phyloP scores from a whole-genome alignment of 495 filamentous ascomycete species.

The Penicillium flavigenum region DNA sequence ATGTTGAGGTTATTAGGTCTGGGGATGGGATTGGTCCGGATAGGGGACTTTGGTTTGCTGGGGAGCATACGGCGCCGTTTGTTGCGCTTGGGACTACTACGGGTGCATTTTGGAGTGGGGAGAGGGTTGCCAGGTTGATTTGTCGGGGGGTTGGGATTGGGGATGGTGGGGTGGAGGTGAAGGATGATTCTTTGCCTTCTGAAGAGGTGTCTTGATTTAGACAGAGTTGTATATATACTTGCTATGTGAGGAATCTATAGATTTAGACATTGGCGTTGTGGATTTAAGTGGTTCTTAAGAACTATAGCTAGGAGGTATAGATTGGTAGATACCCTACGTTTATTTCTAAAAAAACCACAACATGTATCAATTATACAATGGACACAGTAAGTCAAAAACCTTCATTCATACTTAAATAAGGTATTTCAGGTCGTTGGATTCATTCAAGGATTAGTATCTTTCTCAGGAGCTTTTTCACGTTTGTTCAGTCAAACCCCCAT shows the following conservation, averaged over 20 bases:
- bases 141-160: constrained; percentile 38
- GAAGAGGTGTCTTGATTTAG: not conserved
- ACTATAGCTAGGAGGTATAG: not conserved
- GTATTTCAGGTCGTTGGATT: constrained; percentile 22
- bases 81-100: constrained; percentile 82
- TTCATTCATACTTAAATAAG: constrained; percentile 13
- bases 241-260: not conserved
- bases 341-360: not conserved
- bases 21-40: constrained; percentile 58
- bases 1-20: constrained; percentile 68
- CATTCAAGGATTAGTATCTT: constrained; percentile 34
- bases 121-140: constrained; percentile 70
- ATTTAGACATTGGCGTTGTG: not conserved
- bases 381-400: constrained; percentile 1
- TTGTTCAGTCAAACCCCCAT: constrained; percentile 9
- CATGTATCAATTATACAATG: not conserved
- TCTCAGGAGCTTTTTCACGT: constrained; percentile 14
- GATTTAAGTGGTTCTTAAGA: not conserved
- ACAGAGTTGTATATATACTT: not conserved
- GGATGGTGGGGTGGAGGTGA: constrained; percentile 24
- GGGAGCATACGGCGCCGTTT: constrained; percentile 92
- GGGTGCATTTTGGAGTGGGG: constrained; percentile 91
- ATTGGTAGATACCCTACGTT: not conserved
- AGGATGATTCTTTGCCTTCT: constrained; percentile 44
- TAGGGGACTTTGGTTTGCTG: constrained; percentile 83